Percentiles rank a stretch among this genome's conserved stretches.
phyloP scores from a whole-genome alignment of 2,329 filamentous ascomycete species.

The Talaromyces piceae region DNA sequence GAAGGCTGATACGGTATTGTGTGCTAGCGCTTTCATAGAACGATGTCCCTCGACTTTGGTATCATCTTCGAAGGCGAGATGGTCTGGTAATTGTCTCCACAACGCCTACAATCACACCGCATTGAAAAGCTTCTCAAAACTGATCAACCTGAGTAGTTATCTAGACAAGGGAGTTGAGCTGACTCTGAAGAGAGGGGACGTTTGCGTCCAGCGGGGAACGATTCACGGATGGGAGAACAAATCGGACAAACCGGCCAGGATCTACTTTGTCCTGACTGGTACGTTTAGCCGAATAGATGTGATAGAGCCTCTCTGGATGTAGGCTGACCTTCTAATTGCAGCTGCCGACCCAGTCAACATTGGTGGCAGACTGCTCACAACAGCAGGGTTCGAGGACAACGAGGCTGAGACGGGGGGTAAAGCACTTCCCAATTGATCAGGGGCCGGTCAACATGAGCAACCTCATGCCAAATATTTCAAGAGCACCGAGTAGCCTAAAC shows the following conservation, averaged over 20 bases:
- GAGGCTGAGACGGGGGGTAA: slow-evolving; percentile 3
- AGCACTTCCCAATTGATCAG: no score
- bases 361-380: slow-evolving; percentile 10
- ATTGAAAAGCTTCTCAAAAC: no score
- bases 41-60: slow-evolving; percentile 23
- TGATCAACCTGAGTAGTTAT: slow-evolving; percentile 11
- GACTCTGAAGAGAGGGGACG: slow-evolving; percentile 19
- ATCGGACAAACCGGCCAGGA: slow-evolving; percentile 12
- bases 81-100: slow-evolving; percentile 1
- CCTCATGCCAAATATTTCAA: no score
- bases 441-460: no score
- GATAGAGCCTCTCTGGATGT: neutral
- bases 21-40: slow-evolving; percentile 20
- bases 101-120: neutral
- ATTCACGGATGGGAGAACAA: slow-evolving; percentile 21
- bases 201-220: slow-evolving; percentile 24
- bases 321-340: neutral
- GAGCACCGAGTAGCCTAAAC: no score
- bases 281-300: neutral
- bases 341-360: slow-evolving; percentile 11
- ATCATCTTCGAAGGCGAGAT: slow-evolving; percentile 24
- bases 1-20: slow-evolving; percentile 19
- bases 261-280: slow-evolving; percentile 17
- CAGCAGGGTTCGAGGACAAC: slow-evolving; percentile 1
- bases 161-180: slow-evolving; percentile 23